These are phyloP conservation scores for Graphiopsis chlorocephala DNA, from an alignment of 2,329 filamentous ascomycete species.

Conservation along the genomic window DNA sequence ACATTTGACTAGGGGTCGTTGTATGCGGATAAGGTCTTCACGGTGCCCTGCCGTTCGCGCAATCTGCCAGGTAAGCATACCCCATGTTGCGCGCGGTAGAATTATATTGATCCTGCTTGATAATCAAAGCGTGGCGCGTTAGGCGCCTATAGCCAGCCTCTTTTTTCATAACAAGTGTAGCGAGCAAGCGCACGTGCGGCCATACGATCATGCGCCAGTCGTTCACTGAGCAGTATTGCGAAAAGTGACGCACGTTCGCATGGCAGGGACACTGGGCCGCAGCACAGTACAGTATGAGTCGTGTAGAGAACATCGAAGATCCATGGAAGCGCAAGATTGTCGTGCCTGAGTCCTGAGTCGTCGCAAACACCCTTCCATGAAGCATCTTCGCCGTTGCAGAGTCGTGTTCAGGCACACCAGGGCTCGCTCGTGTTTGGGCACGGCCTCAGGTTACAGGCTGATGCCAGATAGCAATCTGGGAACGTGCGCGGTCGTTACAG, in stretches of 20 bases:
- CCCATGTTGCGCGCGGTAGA: slow-evolving; percentile 1
- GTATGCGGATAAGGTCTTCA: neutral
- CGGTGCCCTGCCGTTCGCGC: slow-evolving; percentile 2
- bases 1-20: neutral
- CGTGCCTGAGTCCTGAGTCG: neutral
- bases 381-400: neutral
- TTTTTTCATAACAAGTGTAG: neutral
- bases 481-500: slow-evolving; percentile 10
- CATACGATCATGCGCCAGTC: neutral
- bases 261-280: neutral
- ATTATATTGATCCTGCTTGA: slow-evolving; percentile 5
- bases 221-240: neutral
- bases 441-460: slow-evolving; percentile 1
- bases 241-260: neutral
- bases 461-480: slow-evolving; percentile 4
- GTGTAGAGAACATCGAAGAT: slow-evolving; percentile 10
- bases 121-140: neutral
- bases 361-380: neutral
- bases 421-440: neutral
- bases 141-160: neutral
- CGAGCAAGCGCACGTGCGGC: neutral
- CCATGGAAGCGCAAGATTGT: slow-evolving; percentile 7
- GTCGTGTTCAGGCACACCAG: neutral
- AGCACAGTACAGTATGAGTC: neutral
- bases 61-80: slow-evolving; percentile 15